Percentiles rank a stretch among this genome's conserved stretches.
Conservation (phyloP, 805 yeast genomes). For the Starmera caribaea region DNA sequence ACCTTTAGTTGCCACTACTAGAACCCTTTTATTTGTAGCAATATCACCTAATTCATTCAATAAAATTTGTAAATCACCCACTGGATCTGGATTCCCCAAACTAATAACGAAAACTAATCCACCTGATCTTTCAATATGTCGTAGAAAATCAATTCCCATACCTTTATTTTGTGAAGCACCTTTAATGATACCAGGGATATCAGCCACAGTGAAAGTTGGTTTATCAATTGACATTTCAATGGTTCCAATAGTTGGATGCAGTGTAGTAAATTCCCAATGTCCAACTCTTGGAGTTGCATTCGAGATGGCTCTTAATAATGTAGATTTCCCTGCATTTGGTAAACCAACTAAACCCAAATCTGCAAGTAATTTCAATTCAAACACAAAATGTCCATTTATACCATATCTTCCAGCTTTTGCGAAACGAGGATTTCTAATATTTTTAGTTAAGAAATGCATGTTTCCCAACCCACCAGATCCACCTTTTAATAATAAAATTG, state of each 20-base stretch:
- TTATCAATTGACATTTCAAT: conserved; percentile 55
- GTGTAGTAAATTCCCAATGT: conserved; percentile 94
- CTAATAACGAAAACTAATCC: conserved; percentile 84
- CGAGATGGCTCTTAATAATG: conserved; percentile 77
- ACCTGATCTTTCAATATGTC: conserved; percentile 87
- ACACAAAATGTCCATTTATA: conserved; percentile 52
- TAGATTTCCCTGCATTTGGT: conserved; percentile 96
- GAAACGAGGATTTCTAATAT: conserved; percentile 84
- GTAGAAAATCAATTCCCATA: conserved; percentile 84
- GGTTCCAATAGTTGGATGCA: conserved; percentile 89
- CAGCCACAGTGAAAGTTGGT: conserved; percentile 81
- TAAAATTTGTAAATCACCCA: conserved; percentile 51
- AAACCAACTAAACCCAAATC: conserved; percentile 91
- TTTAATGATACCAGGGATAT: conserved; percentile 89
- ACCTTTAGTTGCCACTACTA: conserved; percentile 92
- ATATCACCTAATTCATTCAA: conserved; percentile 66
- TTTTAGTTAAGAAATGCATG: conserved; percentile 82
- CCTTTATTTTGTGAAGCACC: conserved; percentile 85
- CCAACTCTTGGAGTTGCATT: conserved; percentile 88
- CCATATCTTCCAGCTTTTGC: conserved; percentile 73
- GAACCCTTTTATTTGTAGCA: conserved; percentile 46
- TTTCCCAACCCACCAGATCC: conserved; percentile 96
- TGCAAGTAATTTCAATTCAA: conserved; percentile 83
- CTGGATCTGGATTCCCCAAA: conserved; percentile 59
- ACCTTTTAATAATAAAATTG: conserved; percentile 65